phyloP scores from a whole-genome alignment of 371 early-diverging fungal genomes.

The Chytridium lagenaria region DNA sequence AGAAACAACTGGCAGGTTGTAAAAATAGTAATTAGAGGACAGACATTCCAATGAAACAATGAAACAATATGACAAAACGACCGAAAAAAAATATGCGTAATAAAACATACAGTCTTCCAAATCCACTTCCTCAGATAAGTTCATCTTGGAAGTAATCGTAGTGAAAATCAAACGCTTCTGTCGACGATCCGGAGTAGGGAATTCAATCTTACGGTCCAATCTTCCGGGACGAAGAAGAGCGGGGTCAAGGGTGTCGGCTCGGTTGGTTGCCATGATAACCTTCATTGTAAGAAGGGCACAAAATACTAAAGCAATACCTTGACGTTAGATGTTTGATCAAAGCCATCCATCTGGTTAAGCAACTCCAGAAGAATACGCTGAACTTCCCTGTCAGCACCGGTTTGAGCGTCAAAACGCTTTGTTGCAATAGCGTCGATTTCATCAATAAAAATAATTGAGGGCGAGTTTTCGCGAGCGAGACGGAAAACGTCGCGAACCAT shows the following conservation, averaged over 20 bases:
- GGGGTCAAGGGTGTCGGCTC: slow-evolving; percentile 99
- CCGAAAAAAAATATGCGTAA: background rate
- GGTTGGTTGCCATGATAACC: slow-evolving; percentile 99
- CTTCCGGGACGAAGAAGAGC: slow-evolving; percentile 99
- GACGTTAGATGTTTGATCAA: slow-evolving; percentile 98
- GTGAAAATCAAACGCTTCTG: slow-evolving; percentile 99
- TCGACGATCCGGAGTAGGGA: slow-evolving; percentile 99
- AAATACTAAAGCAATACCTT: slow-evolving; percentile 65
- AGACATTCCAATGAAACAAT: background rate
- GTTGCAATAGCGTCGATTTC: slow-evolving; percentile 99
- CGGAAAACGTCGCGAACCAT: slow-evolving; percentile 99
- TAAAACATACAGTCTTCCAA: slow-evolving; percentile 90
- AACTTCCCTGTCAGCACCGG: slow-evolving; percentile 99
- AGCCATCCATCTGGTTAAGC: slow-evolving; percentile 99
- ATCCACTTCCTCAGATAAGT: slow-evolving; percentile 97
- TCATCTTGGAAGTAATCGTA: slow-evolving; percentile 99
- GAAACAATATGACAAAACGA: background rate
- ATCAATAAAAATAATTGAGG: slow-evolving; percentile 99
- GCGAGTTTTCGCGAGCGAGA: slow-evolving; percentile 98
- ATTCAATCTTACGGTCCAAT: slow-evolving; percentile 99
- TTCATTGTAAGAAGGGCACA: slow-evolving; percentile 35
- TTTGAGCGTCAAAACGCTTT: slow-evolving; percentile 99
- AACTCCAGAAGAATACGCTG: slow-evolving; percentile 99
- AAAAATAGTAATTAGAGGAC: slow-evolving; percentile 1
- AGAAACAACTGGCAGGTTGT: slow-evolving; percentile 77